These are phyloP conservation scores for Penicillium sp. DNA, from an alignment of 2,329 filamentous ascomycete species.

Conservation along the genomic window DNA sequence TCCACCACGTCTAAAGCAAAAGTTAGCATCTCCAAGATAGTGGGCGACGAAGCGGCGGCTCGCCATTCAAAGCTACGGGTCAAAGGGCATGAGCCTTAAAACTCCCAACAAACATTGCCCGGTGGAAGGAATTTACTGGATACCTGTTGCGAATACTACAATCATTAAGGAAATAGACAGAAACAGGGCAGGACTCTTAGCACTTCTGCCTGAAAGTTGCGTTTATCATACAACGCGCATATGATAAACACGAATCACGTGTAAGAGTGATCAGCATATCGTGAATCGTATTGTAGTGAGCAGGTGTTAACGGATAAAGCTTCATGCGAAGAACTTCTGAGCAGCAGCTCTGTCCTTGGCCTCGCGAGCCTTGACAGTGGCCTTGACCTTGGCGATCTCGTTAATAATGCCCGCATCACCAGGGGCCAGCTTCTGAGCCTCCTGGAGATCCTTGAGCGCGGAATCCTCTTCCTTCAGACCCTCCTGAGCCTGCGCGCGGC, in stretches of 20 bases:
- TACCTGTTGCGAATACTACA: not conserved
- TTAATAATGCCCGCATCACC: conserved; percentile 70
- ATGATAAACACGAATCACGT: no score
- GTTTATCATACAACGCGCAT: conserved; percentile 28
- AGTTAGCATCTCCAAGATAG: no score
- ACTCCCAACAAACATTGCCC: not conserved
- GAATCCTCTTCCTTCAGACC: conserved; percentile 81
- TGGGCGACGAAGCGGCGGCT: no score
- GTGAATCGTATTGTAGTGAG: conserved; percentile 25
- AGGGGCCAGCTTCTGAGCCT: conserved; percentile 72
- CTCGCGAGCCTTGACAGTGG: conserved; percentile 66
- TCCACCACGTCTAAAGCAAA: no score
- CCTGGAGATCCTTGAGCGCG: conserved; percentile 71
- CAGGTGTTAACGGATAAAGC: not conserved
- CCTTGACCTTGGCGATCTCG: conserved; percentile 77
- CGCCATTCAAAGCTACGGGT: no score
- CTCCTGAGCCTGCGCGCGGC: conserved; percentile 72
- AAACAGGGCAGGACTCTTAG: not conserved
- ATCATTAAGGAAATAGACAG: not conserved
- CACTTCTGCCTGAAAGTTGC: conserved; percentile 14
- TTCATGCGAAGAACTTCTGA: conserved; percentile 78
- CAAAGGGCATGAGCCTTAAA: not conserved
- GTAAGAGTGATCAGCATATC: conserved; percentile 14
- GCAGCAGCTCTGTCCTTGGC: conserved; percentile 91
- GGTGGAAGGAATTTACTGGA: not conserved